These are phyloP conservation scores for Suillus discolor DNA, from an alignment of 768 basidiomycete genomes.

Conservation along the genomic window DNA sequence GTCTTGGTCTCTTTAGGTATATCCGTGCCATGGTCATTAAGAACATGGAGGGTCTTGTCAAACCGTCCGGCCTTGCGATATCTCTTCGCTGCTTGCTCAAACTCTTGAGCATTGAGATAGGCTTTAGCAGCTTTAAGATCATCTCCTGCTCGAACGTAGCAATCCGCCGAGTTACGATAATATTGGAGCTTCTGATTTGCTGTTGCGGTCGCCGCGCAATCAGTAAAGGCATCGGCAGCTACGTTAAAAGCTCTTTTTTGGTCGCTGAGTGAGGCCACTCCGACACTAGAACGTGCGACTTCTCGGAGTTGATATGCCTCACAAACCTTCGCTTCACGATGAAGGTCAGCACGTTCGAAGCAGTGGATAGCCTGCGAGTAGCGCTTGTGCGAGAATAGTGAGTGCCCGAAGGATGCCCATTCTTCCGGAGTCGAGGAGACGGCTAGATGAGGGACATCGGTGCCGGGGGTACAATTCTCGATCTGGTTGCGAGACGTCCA, in stretches of 20 bases:
- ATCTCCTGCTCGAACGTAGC: slow-evolving; percentile 44
- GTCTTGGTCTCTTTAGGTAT: slow-evolving; percentile 35
- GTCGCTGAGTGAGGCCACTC: slow-evolving; percentile 24
- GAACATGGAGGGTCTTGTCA: slow-evolving; percentile 53
- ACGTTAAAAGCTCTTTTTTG: slow-evolving; percentile 40
- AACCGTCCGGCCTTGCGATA: slow-evolving; percentile 54
- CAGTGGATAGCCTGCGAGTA: slow-evolving; percentile 55
- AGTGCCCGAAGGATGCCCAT: slow-evolving; percentile 43
- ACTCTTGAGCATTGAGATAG: slow-evolving; percentile 46
- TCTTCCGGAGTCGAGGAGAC: slow-evolving; percentile 52
- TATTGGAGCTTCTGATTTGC: slow-evolving; percentile 37
- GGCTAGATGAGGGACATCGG: slow-evolving; percentile 54
- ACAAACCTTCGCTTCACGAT: slow-evolving; percentile 47
- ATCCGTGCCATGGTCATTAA: slow-evolving; percentile 34
- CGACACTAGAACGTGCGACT: slow-evolving; percentile 40
- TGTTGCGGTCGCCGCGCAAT: slow-evolving; percentile 38
- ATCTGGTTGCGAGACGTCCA: slow-evolving; percentile 53
- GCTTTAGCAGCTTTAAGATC: slow-evolving; percentile 45
- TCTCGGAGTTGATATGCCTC: slow-evolving; percentile 58
- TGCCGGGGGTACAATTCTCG: slow-evolving; percentile 51
- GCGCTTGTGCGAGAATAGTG: slow-evolving; percentile 41
- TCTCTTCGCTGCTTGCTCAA: slow-evolving; percentile 42
- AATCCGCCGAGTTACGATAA: slow-evolving; percentile 47
- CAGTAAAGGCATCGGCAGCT: slow-evolving; percentile 54
- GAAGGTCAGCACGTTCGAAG: slow-evolving; percentile 48